These are phyloP conservation scores for Neodidymelliopsis sp. DNA, from an alignment of 2,329 filamentous ascomycete genomes.

Conservation along the genomic window DNA sequence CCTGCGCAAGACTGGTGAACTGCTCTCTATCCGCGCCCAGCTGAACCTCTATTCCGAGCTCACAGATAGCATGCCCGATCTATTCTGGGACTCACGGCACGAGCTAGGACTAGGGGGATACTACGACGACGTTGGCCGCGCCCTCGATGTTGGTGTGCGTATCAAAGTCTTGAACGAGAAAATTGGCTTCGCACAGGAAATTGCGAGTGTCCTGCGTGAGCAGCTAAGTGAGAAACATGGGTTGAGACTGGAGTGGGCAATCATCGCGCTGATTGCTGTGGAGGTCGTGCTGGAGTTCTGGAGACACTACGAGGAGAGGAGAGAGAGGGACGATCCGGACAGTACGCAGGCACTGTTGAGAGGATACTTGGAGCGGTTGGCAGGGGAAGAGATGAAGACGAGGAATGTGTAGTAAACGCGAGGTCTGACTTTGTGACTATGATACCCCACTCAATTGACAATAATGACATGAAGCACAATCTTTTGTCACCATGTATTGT, in stretches of 20 bases:
- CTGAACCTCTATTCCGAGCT: slow-evolving; percentile 97
- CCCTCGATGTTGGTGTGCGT: slow-evolving; percentile 87
- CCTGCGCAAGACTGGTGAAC: slow-evolving; percentile 89
- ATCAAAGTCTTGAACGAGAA: slow-evolving; percentile 95
- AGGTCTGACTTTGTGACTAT: slow-evolving; percentile 8
- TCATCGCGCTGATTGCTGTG: slow-evolving; percentile 90
- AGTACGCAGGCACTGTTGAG: slow-evolving; percentile 52
- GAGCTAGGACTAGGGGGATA: slow-evolving; percentile 92
- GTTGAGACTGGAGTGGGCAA: slow-evolving; percentile 89
- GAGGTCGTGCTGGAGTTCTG: slow-evolving; percentile 90
- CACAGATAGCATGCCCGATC: slow-evolving; percentile 91
- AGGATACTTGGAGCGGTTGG: slow-evolving; percentile 39
- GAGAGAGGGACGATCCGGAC: slow-evolving; percentile 52
- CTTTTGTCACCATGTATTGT: too few species aligned
- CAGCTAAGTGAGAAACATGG: slow-evolving; percentile 90
- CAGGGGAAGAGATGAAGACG: not conserved
- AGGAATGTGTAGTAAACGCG: not conserved
- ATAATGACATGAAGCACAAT: too few species aligned
- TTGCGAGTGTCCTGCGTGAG: slow-evolving; percentile 86
- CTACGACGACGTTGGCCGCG: slow-evolving; percentile 90
- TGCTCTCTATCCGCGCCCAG: slow-evolving; percentile 87
- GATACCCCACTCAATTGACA: slow-evolving; percentile 35
- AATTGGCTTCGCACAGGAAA: slow-evolving; percentile 97
- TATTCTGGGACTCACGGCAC: slow-evolving; percentile 93
- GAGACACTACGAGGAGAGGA: slow-evolving; percentile 71